Evolutionary conservation across 768 basidiomycete species (phyloP), one percentile per base, ranked within the genome.

Genomic region (Pilatotrama ljubarskyi): DNA sequence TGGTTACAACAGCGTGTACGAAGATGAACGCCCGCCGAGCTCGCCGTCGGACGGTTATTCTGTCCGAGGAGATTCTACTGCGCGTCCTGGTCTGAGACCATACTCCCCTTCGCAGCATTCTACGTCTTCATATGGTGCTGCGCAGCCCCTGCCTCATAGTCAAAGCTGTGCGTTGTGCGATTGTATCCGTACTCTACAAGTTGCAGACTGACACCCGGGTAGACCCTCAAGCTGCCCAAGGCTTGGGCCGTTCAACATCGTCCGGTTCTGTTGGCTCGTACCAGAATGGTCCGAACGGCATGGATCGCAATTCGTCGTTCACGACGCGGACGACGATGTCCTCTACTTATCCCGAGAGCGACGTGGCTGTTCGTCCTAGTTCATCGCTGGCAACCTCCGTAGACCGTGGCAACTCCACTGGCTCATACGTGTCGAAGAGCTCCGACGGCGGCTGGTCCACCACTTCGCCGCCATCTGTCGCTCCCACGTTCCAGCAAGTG

Each of bases 351-450:
- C 59, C 50, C 48, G 60, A 64, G 22, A 49, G 64, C 54, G 51
- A 59, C 49, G 50, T 25, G 17, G 35, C 42, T 40, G 35, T 26
- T 2, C 51, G 57, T 1, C 50, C 56, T 5, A 49, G 54, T 24
- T 66, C 69, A n/a, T 67, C 69, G 2, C 22, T 59, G 14, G 64
- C 68, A 8, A 69, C 70, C 4, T 64, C 69, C 1, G 47, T 75
- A 11, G 66, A 71, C 36, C 70, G 73, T 15, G 73, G 72, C 13
- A 70, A 71, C 54, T 75, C 74, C 3, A 48, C 61, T 13, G 51
- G 63, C 22, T 74, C 72, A 15, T 66, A 68, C 41, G 54, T 41
- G 17, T 74, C 73, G 4, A 64, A 64, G 40, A 51, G 64, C 8
- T 61, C 68, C 46, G 61, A 59, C 49, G 48, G 66, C 59, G 42